Evolutionary conservation across 208 protist species (phyloP), one percentile per base, ranked within the genome.

Genomic region (Crithidia sp.): DNA sequence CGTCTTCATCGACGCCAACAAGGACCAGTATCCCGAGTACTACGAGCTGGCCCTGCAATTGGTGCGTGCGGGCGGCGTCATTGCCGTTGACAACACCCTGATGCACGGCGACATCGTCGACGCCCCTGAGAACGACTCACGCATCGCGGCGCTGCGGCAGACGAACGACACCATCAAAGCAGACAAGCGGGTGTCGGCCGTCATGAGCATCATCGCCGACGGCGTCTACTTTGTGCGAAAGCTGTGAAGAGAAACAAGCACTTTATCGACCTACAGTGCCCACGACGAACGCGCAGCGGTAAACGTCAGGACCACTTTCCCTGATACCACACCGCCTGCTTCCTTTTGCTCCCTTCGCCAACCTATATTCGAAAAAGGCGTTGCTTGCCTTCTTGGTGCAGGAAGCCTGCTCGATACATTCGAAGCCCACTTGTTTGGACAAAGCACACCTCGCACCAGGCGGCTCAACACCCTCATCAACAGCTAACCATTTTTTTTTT

Each of bases 1-100:
- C 71, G 73, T 82, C 53, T 93, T 85, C 74, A 87, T 93, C 57
- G 88, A 90, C 74, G 85, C 88, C 2, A 80, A 93, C 75, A 93
- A 90, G 76, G 66, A 66, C 7, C 75, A 87, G 57, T 93, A 93
- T 74, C 60, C 65, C 7, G 69, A 74, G 53, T 93, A 93, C 82
- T 88, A 85, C 73, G 88, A 93, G 62, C 70, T 77, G 1, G 64
- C 69, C 44, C 41, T 88, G 53, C 60, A 83, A 62, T 69, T 93
- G 52, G 52, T 93, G 3, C 75, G 81, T 10, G 5, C 60, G 55
- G 77, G 75, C 17, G 88, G 85, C 44, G 70, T 93, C 10, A 81
- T 93, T 13, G 83, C 73, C 0, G 65, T 93, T 12, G 88, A 93
- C 58, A 93, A 90, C 76, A 80, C 79, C 16, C 70, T 93, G 17